Base-by-base conservation (phyloP, 2,329 filamentous ascomycete species). In the Cyphellophora europaea region DNA sequence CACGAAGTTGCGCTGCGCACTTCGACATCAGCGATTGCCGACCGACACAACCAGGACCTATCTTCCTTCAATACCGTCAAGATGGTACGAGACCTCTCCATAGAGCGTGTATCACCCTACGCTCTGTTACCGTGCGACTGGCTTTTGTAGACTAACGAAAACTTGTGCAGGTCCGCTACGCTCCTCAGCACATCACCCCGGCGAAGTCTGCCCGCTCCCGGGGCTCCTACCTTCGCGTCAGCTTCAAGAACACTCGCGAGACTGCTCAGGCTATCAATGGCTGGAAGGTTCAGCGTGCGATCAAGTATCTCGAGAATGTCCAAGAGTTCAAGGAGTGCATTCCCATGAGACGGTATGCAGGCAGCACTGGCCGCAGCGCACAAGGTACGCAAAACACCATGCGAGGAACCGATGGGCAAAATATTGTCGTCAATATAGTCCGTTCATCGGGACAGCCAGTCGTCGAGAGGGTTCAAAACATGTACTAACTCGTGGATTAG, bases 221-320 rank as follows among this genome's bases (percentile, higher is more conserved):
- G 71, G 91, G 93, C 70, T 87, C 88, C 66, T 98, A 96, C 78
- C 84, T 98, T 59, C 87, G 91, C 66, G 89, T 96, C 58, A 93
- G 85, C 57, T 98, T 95, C 85, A 98, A 98, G 82, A 98, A 98
- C 82, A 98, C 91, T 66, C 87, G 91, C 63, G 93, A 98, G 77
- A 95, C 89, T 54, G 91, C 93, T 51, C 91, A 96, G 77, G 88
- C 88, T 60, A 94, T 98, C 79, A 96, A 91, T 72, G 89, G 89
- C 71, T 94, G 87, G 87, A 95, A 95, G 77, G 67, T 96, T 62
- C 76, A 86, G 71, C 88, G 91, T 63, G 91, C 91, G 59, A 72
- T 95, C 55, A 79, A 80, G 64, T 98, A 93, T 81, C 85, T 98
- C 63, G 85, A 94, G 76, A 96, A 98, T 69, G 91, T 98, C 59